Conservation (phyloP, 139 green algal genomes). For the Deuterostichococcus epilithicus region DNA sequence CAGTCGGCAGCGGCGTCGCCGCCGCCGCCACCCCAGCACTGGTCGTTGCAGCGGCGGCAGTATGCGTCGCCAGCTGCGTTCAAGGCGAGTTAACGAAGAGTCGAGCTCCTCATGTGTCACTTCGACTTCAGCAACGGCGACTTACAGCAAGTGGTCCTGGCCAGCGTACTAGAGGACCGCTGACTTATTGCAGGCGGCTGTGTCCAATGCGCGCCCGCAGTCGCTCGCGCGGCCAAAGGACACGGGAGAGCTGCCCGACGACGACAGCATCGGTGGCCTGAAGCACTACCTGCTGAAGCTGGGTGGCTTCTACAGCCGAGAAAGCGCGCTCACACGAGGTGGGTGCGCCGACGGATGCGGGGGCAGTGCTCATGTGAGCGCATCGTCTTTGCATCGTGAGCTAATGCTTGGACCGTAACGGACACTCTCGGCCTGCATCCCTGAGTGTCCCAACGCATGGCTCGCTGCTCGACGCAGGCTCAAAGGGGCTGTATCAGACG, state of each 20-base stretch:
- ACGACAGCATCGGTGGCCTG: slow-evolving; percentile 6
- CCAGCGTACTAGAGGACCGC: too few species aligned
- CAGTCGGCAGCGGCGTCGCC: not conserved
- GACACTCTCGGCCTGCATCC: not conserved
- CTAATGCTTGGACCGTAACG: not conserved
- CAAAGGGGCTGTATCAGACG: slow-evolving; percentile 7
- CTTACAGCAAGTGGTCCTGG: too few species aligned
- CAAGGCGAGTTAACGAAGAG: too few species aligned
- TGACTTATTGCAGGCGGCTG: not conserved
- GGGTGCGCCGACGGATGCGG: not conserved
- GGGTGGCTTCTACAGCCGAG: slow-evolving; percentile 41
- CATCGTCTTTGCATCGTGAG: not conserved
- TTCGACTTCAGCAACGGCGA: not conserved
- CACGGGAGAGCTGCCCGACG: not conserved
- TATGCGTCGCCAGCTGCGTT: too few species aligned
- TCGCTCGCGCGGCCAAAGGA: slow-evolving; percentile 20
- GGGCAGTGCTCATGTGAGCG: not conserved
- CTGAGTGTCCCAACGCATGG: not conserved
- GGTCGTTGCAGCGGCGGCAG: not conserved
- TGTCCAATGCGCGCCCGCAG: not conserved
- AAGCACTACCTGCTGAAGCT: slow-evolving; percentile 26
- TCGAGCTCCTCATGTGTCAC: not conserved
- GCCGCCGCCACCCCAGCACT: not conserved
- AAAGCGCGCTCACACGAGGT: slow-evolving; percentile 34
- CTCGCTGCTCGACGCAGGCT: slow-evolving; percentile 3